Evolutionary conservation across 768 basidiomycete species (phyloP).

Genomic region (Plicaturopsis crispa): DNA sequence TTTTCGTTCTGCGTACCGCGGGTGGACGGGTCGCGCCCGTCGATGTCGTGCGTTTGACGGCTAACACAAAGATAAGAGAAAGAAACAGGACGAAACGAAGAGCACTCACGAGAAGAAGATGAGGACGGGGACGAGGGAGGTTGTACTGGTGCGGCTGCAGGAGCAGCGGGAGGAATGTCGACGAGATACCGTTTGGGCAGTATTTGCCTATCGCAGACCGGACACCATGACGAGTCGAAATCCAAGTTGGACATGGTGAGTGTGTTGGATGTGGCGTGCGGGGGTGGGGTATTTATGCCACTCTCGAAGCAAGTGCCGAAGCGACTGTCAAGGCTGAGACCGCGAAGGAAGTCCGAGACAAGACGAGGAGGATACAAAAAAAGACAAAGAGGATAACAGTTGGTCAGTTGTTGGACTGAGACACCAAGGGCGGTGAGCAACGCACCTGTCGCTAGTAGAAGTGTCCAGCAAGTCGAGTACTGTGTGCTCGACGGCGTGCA

Average conservation of each 20-base stretch:
- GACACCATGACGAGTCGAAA: conserved; percentile 76
- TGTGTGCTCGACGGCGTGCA: no score
- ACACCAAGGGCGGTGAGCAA: no score
- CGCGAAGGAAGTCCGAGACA: no score
- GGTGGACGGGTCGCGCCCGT: conserved; percentile 14
- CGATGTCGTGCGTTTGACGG: conserved; percentile 18
- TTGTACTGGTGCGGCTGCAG: conserved; percentile 24
- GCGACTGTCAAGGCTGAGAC: no score
- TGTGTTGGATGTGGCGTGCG: neutral
- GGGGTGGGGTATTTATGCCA: neutral
- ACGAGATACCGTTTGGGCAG: conserved; percentile 67
- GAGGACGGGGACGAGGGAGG: conserved; percentile 34
- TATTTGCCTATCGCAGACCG: conserved; percentile 70
- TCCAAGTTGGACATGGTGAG: conserved; percentile 10
- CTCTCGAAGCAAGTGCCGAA: no score
- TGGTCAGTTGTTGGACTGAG: no score
- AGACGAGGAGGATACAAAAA: no score
- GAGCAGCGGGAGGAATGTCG: conserved; percentile 24
- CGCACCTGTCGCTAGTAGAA: no score
- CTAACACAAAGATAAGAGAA: conserved; percentile 12
- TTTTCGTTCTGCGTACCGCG: conserved; percentile 28
- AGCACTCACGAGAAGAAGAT: conserved; percentile 27
- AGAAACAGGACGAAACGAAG: conserved; percentile 3
- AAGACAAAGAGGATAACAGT: no score
- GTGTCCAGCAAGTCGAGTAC: no score